Conservation (phyloP, 305 asterid genomes). For the Solanum hybrid region DNA sequence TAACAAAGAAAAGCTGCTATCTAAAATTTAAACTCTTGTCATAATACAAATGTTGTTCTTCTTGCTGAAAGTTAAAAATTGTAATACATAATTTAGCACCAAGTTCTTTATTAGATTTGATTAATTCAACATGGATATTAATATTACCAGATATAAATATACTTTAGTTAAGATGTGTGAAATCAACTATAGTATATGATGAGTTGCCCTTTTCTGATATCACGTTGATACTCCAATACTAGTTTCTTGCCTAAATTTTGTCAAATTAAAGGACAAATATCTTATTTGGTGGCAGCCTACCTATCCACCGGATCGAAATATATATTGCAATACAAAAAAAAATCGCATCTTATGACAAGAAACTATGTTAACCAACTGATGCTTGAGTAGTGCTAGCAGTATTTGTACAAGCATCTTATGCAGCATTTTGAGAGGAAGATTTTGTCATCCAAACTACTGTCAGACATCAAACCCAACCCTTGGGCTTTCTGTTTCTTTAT, state of each 20-base stretch:
- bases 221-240: not conserved
- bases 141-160: not conserved
- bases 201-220: not conserved
- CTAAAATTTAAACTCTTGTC: not conserved
- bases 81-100: not conserved
- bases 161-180: not conserved
- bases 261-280: not conserved
- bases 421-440: not conserved
- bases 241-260: not conserved
- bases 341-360: not conserved
- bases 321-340: not conserved
- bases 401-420: not conserved
- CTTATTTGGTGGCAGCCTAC: not conserved
- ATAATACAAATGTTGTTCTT: not conserved
- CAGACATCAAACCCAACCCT: not conserved
- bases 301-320: not conserved
- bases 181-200: not conserved
- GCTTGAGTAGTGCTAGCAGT: not conserved
- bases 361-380: not conserved
- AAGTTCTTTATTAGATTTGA: not conserved
- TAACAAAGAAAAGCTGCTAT: not conserved
- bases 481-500: not conserved
- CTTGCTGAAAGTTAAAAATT: not conserved
- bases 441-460: not conserved
- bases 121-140: not conserved